A percentile compares a stretch with the other conserved stretches of the same genome.
phyloP scores from a whole-genome alignment of 1,284 basidiomycete species.

The Puccinia novopanici region DNA sequence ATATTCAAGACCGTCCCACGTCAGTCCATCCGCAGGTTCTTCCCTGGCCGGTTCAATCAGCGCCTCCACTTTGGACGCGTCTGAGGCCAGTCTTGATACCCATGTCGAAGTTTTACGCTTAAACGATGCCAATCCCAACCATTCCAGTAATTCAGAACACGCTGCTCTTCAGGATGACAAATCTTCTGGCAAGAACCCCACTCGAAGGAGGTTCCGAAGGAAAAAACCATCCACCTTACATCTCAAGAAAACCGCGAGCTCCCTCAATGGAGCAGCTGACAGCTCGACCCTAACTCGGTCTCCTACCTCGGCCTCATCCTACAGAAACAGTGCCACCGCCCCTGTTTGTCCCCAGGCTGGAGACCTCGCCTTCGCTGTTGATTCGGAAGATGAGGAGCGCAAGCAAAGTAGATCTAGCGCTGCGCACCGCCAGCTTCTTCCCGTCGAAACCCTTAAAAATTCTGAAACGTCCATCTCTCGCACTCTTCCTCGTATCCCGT shows the following conservation, averaged over 20 bases:
- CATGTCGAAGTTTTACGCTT: not conserved
- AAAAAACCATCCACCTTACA: conserved; percentile 39
- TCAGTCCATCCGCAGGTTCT: not conserved
- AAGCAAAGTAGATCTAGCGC: not conserved
- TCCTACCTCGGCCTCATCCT: conserved; percentile 13
- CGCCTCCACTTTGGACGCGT: conserved; percentile 37
- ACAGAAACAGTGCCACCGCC: conserved; percentile 11
- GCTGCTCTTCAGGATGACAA: not conserved
- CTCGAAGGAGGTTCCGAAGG: conserved; percentile 21
- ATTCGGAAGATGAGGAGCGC: conserved; percentile 46
- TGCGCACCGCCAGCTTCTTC: not conserved
- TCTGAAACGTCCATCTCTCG: not conserved
- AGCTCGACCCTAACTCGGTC: not conserved
- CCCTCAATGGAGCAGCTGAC: not conserved
- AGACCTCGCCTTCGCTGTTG: conserved; percentile 47
- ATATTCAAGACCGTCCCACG: conserved; percentile 27
- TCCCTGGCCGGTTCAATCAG: conserved; percentile 32
- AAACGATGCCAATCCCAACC: not conserved
- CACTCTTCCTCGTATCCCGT: conserved; percentile 6
- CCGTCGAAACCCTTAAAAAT: not conserved
- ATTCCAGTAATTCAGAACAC: not conserved
- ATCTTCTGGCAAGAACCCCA: not conserved
- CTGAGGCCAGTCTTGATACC: not conserved
- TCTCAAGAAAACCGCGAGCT: conserved; percentile 14
- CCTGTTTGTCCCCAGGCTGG: not conserved